Percentiles rank a stretch among this genome's conserved stretches.
Evolutionary conservation across 164 flowering plant genomes (phyloP).

Genomic region (Sextonia rubra): DNA sequence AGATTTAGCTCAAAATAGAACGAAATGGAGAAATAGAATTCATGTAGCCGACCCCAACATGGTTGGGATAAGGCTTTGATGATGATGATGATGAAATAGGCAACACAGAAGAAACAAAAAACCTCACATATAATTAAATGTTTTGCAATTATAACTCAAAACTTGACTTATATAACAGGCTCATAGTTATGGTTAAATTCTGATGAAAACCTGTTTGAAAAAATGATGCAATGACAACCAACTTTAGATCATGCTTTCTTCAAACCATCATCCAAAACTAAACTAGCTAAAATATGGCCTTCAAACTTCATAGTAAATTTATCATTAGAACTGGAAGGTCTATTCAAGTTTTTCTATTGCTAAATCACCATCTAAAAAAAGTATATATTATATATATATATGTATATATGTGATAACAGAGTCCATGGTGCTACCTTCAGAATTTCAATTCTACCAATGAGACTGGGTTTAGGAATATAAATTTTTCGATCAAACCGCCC

Average conservation of each 20-base stretch:
- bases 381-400: too few relatives aligned
- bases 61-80: too few relatives aligned
- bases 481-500: constrained; percentile 94
- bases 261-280: not conserved
- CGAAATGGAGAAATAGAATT: too few relatives aligned
- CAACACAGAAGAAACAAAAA: not conserved
- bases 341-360: not conserved
- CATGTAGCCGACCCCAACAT: too few relatives aligned
- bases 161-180: not conserved
- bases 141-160: not conserved
- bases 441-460: constrained; percentile 82
- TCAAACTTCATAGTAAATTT: not conserved
- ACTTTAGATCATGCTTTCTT: not conserved
- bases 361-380: too few relatives aligned
- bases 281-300: too few relatives aligned
- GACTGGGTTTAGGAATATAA: constrained; percentile 77
- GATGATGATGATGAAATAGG: too few relatives aligned
- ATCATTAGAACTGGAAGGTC: not conserved
- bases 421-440: constrained; percentile 46
- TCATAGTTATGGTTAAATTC: too few relatives aligned
- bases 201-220: not conserved
- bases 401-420: not conserved
- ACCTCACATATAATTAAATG: not conserved
- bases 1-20: too few relatives aligned
- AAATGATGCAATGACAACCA: not conserved